phyloP scores from a whole-genome alignment of 805 yeast genomes.

The Saturnispora gosingensis region DNA sequence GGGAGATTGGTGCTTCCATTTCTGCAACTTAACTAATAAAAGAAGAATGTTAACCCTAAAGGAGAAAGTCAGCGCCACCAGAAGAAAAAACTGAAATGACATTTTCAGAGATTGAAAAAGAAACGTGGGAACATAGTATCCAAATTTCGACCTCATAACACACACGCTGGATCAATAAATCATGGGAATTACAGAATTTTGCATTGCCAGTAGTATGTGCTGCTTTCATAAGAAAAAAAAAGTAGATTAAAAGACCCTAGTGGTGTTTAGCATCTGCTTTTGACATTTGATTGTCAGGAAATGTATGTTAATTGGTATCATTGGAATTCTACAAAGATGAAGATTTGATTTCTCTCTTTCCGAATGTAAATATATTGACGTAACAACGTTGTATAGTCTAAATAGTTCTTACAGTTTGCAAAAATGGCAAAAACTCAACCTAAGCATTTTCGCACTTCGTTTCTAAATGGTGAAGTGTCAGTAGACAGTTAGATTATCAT shows the following conservation, averaged over 20 bases:
- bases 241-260: too few relatives aligned
- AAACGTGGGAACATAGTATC: neutral
- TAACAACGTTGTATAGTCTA: too few relatives aligned
- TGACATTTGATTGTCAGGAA: too few relatives aligned
- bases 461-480: neutral
- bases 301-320: neutral
- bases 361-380: too few relatives aligned
- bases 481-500: neutral
- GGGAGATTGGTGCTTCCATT: slow-evolving; percentile 21
- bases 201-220: too few relatives aligned
- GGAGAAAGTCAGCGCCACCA: neutral
- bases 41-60: neutral
- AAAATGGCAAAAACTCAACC: neutral
- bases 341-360: neutral
- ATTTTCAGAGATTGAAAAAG: neutral
- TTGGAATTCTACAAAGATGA: neutral
- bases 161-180: too few relatives aligned
- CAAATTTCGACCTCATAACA: too few relatives aligned
- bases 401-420: neutral
- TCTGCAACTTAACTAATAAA: neutral
- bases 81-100: neutral
- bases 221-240: too few relatives aligned
- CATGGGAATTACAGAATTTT: too few relatives aligned
- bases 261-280: too few relatives aligned
- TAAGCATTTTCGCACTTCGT: neutral